Evolutionary conservation across 208 protist genomes (phyloP).

Genomic region (Trichomonas vaginalis): DNA sequence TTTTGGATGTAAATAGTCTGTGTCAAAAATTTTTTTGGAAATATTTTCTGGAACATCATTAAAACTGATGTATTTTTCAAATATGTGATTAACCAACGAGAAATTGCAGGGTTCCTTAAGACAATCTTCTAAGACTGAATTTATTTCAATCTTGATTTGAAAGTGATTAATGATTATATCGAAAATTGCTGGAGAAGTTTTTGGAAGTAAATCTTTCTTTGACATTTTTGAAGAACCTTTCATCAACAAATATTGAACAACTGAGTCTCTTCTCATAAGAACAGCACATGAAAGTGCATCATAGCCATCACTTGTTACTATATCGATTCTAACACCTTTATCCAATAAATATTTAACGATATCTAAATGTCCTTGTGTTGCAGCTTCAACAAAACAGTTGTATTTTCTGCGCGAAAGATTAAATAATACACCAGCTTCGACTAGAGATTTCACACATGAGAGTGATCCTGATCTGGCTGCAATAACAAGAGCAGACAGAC

Average conservation of each 20-base stretch:
- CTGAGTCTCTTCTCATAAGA: neutral
- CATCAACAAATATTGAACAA: neutral
- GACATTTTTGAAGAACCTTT: neutral
- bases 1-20: no score
- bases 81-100: no score
- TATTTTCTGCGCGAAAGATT: neutral
- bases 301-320: neutral
- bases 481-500: neutral
- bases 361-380: neutral
- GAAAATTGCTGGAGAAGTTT: neutral
- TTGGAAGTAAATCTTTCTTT: neutral
- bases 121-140: no score
- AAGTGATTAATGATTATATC: neutral
- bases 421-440: neutral
- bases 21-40: no score
- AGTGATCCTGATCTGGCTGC: neutral
- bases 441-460: neutral
- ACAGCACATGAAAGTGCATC: neutral
- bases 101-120: no score
- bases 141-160: no score
- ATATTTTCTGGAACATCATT: no score
- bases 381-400: neutral
- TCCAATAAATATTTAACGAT: neutral
- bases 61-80: no score
- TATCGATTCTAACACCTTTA: neutral